Evolutionary conservation across 768 basidiomycete species (phyloP), one percentile per base, ranked within the genome.

Genomic region (Phlebiopsis gigantea): DNA sequence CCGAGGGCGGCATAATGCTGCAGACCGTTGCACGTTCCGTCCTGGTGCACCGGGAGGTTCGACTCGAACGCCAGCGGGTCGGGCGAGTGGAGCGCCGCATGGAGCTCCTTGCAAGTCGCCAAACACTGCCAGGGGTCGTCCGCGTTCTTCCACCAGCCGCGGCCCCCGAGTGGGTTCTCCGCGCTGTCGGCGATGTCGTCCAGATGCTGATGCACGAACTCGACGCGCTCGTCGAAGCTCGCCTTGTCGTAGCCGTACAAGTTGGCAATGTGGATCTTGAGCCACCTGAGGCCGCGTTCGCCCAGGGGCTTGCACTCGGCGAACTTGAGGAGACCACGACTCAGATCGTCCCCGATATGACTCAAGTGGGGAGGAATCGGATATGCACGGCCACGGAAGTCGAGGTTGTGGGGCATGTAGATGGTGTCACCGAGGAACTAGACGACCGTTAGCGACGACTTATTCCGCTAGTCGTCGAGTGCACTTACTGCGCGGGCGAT

Each of bases 71-170:
- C 67, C 58, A 77, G 79, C 0, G 82, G 79, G 42, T 83, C 77
- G 15, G 82, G 81, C 1, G 87, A 88, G 42, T 87, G 79, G 0
- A 95, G 77, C 1, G 96, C 96, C 0, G 78, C 79, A 46, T 79
- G 79, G n/a, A 98, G 77, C 66, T 99, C 97, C 69, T 87, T 83
- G 73, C 94, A 98, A 1, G 90, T 83, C 17, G 96, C 90, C 34
- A 98, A 87, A 68, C 89, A 95, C 70, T 98, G 96, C 95, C 96
- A 98, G 7, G 95, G 95, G 66, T 98, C 94, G 66, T 96, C 94
- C 0, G 93, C 94, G 55, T 82, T 74, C 43, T 79, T 71, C 96
- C 96, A 99, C 96, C 95, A 98, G 49, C 81, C 76, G 5, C 72
- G 67, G 22, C 90, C 93, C 85, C 80, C 80, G 22, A 97, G 72